Base-by-base conservation (phyloP, 164 flowering plant genomes). In the Akebia trifoliata region DNA sequence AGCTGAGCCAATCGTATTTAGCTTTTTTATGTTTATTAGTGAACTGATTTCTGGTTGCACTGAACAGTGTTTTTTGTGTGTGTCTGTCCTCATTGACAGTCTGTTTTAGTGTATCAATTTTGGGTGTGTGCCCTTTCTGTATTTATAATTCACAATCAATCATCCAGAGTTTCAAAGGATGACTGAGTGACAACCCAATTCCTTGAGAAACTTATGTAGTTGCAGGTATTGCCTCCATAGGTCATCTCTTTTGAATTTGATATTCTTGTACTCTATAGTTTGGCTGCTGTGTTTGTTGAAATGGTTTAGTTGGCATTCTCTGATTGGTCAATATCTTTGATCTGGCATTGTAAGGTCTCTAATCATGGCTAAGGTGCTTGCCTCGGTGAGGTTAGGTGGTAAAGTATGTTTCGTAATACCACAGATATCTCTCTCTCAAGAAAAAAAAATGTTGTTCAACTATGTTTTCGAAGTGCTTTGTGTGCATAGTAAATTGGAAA, bases 1-100 rank as follows among this genome's bases (percentile, higher is more conserved):
- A 35, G 42, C 34, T 18, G 57, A 35, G 48, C 53, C 42, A 34
- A 30, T 60, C 68, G 61, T 69, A 67, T 72, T 56, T 63, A 59
- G 43, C 50, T 20, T 35, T 49, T 61, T 26, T 14, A 26, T 61
- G 42, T 51, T 44, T 34, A n/a, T 49, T 5, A 6, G 36, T 50
- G 25, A 55, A 51, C 49, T 46, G 15, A 43, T 37, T 37, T 59
- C 42, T 37, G 46, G 52, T 52, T 36, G 50, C 17, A 26, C 31
- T 28, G 50, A 51, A 39, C 39, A 21, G 54, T 21, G 30, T 44
- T 20, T 53, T 25, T 44, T 32, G 22, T 37, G 21, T 15, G 8
- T n/a, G 25, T 28, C 39, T 50, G 21, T 6, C 14, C 30, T 8
- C 22, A 29, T 6, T 48, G 25, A 4, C 12, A 8, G 22, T 50